Conservation (phyloP, 2,329 filamentous ascomycete species). For the Beauveria asiatica region DNA sequence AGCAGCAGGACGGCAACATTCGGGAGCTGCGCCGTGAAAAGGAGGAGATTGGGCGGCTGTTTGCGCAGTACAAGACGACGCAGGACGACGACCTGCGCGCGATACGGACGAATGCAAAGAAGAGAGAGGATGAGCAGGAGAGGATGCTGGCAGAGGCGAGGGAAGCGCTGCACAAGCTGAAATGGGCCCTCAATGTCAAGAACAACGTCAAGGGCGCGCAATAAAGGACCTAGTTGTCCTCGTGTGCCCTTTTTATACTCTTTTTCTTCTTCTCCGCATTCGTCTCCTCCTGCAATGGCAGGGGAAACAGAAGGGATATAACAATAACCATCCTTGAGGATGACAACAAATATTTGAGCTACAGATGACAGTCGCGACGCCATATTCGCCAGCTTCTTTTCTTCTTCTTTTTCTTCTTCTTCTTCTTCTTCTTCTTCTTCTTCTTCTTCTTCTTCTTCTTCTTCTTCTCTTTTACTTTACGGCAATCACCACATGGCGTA, state of each 20-base stretch:
- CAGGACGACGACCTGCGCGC: slow-evolving; percentile 53
- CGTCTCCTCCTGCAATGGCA: not conserved
- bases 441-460: too few relatives aligned
- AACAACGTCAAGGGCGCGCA: slow-evolving; percentile 48
- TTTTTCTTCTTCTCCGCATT: not conserved
- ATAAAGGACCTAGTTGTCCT: slow-evolving; percentile 23
- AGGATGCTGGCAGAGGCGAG: slow-evolving; percentile 48
- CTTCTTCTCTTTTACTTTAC: not conserved
- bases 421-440: too few relatives aligned
- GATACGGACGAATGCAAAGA: slow-evolving; percentile 49
- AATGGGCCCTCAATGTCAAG: slow-evolving; percentile 64
- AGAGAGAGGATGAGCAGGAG: slow-evolving; percentile 54
- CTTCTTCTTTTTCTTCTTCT: not conserved
- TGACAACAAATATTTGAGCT: not conserved
- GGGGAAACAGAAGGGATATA: not conserved
- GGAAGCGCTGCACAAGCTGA: slow-evolving; percentile 57
- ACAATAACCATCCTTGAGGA: not conserved
- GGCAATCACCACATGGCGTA: not conserved
- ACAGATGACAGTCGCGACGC: not conserved
- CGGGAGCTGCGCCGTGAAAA: slow-evolving; percentile 53
- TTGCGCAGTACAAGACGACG: slow-evolving; percentile 55
- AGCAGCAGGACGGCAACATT: slow-evolving; percentile 64
- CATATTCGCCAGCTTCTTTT: not conserved
- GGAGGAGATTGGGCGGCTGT: slow-evolving; percentile 49
- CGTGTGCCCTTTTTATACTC: not conserved